Evolutionary conservation across 2,329 filamentous ascomycete species (phyloP).

Genomic region (Diaporthe capsici): DNA sequence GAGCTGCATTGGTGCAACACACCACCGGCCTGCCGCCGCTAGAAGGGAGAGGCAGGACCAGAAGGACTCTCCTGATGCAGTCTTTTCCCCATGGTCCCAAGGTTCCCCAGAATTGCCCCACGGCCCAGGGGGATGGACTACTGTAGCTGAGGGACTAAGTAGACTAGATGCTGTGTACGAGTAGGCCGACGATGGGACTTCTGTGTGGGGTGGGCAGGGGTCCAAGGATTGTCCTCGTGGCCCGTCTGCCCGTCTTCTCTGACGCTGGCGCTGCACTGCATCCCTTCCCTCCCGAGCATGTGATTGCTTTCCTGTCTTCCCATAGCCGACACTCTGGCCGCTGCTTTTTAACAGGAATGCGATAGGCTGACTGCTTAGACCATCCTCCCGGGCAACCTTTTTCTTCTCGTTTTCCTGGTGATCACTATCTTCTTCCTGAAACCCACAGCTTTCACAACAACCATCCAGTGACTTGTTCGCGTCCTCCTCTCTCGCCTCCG

Average conservation of each 20-base stretch:
- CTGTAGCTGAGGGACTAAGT: background rate
- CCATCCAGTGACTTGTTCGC: background rate
- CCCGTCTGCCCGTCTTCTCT: conserved; percentile 34
- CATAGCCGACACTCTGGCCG: conserved; percentile 28
- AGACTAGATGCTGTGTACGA: background rate
- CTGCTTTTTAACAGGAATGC: conserved; percentile 11
- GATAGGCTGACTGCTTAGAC: background rate
- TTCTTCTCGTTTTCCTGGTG: background rate
- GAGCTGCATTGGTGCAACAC: conserved; percentile 34
- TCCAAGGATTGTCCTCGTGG: conserved; percentile 34
- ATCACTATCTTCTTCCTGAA: background rate
- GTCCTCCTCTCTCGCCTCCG: conserved; percentile 15
- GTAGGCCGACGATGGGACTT: conserved; percentile 7
- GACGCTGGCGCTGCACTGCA: conserved; percentile 27
- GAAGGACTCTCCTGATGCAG: background rate
- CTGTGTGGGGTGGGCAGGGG: conserved; percentile 16
- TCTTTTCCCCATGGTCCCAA: background rate
- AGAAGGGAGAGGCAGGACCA: conserved; percentile 4
- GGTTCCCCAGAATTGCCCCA: conserved; percentile 34
- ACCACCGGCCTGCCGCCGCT: conserved; percentile 24
- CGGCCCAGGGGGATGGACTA: background rate
- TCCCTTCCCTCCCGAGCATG: conserved; percentile 22
- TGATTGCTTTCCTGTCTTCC: conserved; percentile 12
- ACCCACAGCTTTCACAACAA: background rate
- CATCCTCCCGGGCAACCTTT: background rate